A percentile compares a stretch with the other conserved stretches of the same genome.
phyloP scores from a whole-genome alignment of 352 stramenopile species.

The Phytopythium litorale region DNA sequence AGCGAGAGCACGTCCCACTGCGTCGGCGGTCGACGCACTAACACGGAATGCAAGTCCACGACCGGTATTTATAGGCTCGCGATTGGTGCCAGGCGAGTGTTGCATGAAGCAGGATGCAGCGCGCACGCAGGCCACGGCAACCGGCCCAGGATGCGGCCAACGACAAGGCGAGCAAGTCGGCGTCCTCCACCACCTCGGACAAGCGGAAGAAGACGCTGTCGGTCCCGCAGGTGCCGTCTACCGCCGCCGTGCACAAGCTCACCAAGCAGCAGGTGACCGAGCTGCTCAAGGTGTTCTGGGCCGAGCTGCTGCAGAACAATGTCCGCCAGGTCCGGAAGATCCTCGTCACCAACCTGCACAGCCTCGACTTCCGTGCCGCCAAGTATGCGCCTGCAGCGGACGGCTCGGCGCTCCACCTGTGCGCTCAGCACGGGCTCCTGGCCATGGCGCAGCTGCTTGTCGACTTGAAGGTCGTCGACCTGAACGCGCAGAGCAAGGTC shows the following conservation, averaged over 20 bases:
- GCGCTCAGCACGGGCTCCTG: constrained; percentile 48
- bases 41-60: background rate
- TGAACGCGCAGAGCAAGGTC: constrained; percentile 48
- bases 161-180: background rate
- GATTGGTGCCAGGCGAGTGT: background rate
- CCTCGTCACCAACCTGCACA: constrained; percentile 26
- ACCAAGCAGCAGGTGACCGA: constrained; percentile 35
- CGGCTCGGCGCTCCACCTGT: constrained; percentile 46
- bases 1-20: background rate
- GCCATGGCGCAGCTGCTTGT: constrained; percentile 33
- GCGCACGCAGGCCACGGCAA: background rate
- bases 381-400: constrained; percentile 37
- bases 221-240: background rate
- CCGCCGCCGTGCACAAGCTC: constrained; percentile 17
- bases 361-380: constrained; percentile 35
- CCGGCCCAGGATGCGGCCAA: background rate
- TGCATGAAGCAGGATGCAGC: background rate
- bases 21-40: constrained; percentile 3
- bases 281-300: constrained; percentile 52
- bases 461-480: constrained; percentile 18
- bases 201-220: background rate
- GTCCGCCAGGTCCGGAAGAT: constrained; percentile 39
- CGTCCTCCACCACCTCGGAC: background rate
- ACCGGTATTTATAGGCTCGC: background rate
- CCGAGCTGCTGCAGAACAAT: constrained; percentile 43